Percentiles rank a stretch among this genome's conserved stretches.
These are phyloP conservation scores for Cordyceps cicadae DNA, from an alignment of 2,329 filamentous ascomycete genomes.

Conservation along the genomic window DNA sequence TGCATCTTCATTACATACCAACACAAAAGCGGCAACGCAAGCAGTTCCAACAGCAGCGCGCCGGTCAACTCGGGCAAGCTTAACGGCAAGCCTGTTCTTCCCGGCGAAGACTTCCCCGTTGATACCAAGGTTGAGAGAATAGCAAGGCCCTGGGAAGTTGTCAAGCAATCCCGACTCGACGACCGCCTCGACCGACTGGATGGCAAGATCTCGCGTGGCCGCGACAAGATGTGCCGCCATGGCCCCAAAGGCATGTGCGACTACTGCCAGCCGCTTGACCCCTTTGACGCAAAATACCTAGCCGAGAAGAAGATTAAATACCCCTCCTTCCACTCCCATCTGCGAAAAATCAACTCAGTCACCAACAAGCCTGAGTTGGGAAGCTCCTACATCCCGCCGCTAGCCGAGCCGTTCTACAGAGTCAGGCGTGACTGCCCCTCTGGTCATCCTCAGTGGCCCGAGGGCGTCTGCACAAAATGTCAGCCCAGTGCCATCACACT, in stretches of 20 bases:
- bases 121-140: conserved; percentile 57
- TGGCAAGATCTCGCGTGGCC: conserved; percentile 75
- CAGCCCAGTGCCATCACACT: conserved; percentile 95
- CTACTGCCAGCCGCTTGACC: conserved; percentile 95
- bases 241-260: conserved; percentile 98
- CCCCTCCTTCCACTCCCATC: conserved; percentile 86
- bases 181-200: conserved; percentile 77
- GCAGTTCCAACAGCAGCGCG: conserved; percentile 27
- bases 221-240: conserved; percentile 90
- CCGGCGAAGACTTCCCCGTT: conserved; percentile 59
- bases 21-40: conserved; percentile 38
- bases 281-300: conserved; percentile 82
- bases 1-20: conserved; percentile 81
- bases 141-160: conserved; percentile 64
- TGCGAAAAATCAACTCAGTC: conserved; percentile 89
- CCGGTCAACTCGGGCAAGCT: conserved; percentile 54
- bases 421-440: conserved; percentile 85
- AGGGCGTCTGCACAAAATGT: conserved; percentile 96
- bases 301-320: conserved; percentile 98
- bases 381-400: conserved; percentile 89
- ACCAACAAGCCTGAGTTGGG: conserved; percentile 94
- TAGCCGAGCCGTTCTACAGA: conserved; percentile 86
- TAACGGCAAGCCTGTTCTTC: conserved; percentile 67
- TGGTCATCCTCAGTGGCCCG: conserved; percentile 87
- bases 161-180: conserved; percentile 81